Evolutionary conservation across 306 rosid genomes (phyloP), one percentile per base, ranked within the genome.

Genomic region (Delonix regia): DNA sequence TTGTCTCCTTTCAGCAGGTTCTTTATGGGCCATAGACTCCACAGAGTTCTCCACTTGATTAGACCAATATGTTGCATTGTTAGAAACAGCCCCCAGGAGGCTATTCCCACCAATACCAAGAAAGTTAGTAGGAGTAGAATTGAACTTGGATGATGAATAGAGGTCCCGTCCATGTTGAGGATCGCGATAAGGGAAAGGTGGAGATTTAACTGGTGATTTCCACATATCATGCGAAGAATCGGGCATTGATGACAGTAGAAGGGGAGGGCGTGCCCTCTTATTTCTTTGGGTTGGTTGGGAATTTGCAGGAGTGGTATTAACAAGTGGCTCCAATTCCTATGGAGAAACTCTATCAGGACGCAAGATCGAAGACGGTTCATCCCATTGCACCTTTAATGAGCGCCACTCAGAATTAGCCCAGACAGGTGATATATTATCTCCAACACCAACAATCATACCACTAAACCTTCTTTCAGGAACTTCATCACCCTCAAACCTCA

Each of bases 391-490:
- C 98, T 93, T 91, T 75, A 94, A 77, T 18, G 97, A 91, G 68
- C 98, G 88, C 98, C 98, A 94, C 81, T 94, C 98, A 76, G 98
- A 94, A 87, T 94, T 85, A 51, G 82, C 81, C 98, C 97, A 94
- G 47, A 90, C 96, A 44, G 91, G 71, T 24, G 97, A 88, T 30
- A 80, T 69, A 80, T 79, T 87, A 81, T 91, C 96, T 83, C 89
- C 97, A 69, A 90, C 91, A 78, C 98, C 98, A 74, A 94, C 97
- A 85, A 94, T 94, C 41, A 97, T 94, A 72, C 98, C 97, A 60
- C 98, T 94, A 83, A 94, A 94, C 98, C 98, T 94, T 89, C 98
- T 90, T 82, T 94, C 97, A 75, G 98, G 98, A 65, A 91, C 97
- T 81, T 94, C 98, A 83, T 94, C 98, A 10, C 97, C 98, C 90